Percentiles rank a stretch among this genome's conserved stretches.
Conservation (phyloP, 257 asterid species). For the Petunia axillaris region DNA sequence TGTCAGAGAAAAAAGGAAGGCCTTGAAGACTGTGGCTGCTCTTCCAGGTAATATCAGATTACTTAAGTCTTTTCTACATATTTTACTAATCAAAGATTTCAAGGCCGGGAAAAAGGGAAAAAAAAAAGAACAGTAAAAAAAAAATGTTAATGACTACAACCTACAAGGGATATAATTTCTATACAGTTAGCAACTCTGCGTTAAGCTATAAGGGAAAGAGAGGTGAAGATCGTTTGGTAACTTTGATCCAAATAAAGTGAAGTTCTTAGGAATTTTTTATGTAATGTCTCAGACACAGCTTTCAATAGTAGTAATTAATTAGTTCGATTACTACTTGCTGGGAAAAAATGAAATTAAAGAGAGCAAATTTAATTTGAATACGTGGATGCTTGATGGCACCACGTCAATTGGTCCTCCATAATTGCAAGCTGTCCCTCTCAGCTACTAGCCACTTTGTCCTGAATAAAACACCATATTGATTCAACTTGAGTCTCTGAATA, state of each 20-base stretch:
- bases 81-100: neutral
- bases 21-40: constrained; percentile 18
- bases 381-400: neutral
- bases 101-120: too few species aligned
- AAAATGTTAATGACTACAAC: neutral
- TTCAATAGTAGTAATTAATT: too few species aligned
- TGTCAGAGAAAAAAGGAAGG: constrained; percentile 21
- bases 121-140: too few species aligned
- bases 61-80: neutral
- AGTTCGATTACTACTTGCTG: too few species aligned
- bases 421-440: constrained; percentile 6
- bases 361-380: neutral
- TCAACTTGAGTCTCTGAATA: neutral
- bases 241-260: neutral
- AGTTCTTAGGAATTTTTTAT: too few species aligned
- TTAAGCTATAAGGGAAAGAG: neutral
- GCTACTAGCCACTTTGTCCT: neutral
- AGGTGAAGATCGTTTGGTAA: neutral
- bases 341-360: too few species aligned
- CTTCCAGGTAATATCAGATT: constrained; percentile 11
- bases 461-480: neutral
- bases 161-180: too few species aligned
- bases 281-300: too few species aligned
- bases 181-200: too few species aligned
- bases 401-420: constrained; percentile 20